Conservation (phyloP, 306 rosid genomes). For the Rubus idaeus region DNA sequence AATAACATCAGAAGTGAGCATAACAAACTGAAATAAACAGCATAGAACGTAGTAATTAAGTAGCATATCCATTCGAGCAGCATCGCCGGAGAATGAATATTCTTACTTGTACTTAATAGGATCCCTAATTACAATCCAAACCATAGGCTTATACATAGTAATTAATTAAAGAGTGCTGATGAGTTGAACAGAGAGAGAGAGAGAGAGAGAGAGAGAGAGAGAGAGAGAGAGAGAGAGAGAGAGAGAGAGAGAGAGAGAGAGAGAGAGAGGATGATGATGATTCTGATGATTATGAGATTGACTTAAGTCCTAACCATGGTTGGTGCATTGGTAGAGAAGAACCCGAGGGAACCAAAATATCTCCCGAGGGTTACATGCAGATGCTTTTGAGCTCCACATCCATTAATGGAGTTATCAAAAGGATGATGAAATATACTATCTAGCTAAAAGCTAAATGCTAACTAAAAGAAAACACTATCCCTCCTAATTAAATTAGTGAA, state of each 20-base stretch:
- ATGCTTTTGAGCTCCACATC: constrained; percentile 77
- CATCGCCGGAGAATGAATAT: constrained; percentile 47
- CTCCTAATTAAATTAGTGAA: constrained; percentile 50
- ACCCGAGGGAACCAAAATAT: constrained; percentile 97
- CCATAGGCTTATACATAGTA: constrained; percentile 54
- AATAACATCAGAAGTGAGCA: constrained; percentile 17
- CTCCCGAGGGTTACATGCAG: constrained; percentile 83
- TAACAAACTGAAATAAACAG: constrained; percentile 37
- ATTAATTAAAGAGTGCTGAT: constrained; percentile 40
- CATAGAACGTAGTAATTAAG: constrained; percentile 37
- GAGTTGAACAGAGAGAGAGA: constrained; percentile 29
- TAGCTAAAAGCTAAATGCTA: constrained; percentile 38
- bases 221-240: constrained; percentile 19
- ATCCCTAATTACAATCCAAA: constrained; percentile 70
- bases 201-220: constrained; percentile 21
- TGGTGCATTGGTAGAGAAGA: constrained; percentile 71
- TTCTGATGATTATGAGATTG: constrained; percentile 38
- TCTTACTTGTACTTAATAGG: constrained; percentile 35
- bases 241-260: constrained; percentile 13
- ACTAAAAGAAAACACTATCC: constrained; percentile 40
- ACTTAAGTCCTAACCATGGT: constrained; percentile 99
- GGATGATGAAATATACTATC: constrained; percentile 52
- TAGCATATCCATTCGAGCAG: constrained; percentile 52
- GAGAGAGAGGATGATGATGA: constrained; percentile 9
- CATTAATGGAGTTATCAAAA: constrained; percentile 71